Conservation (phyloP, 225 moss, liverwort and hornwort species). For the Marchantia paleacea region DNA sequence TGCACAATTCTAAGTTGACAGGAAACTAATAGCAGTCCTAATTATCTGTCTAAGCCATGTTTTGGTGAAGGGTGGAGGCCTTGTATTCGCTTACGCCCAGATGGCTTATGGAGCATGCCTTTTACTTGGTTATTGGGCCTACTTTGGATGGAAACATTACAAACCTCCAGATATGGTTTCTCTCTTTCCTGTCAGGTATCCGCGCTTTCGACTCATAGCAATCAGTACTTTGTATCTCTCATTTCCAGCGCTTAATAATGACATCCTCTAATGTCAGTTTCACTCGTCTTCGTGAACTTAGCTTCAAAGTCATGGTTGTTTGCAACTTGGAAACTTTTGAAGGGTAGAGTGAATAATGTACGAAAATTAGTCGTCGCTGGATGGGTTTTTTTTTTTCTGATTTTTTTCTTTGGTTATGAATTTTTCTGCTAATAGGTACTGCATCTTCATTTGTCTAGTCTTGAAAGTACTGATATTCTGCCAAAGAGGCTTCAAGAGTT, state of each 20-base stretch:
- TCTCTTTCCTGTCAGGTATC: constrained; percentile 65
- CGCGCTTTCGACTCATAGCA: not conserved
- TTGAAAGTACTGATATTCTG: too few species aligned
- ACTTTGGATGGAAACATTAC: constrained; percentile 40
- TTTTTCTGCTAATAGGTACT: too few species aligned
- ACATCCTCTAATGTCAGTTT: not conserved
- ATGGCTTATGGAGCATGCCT: constrained; percentile 74
- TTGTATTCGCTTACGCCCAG: constrained; percentile 93
- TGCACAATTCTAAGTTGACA: not conserved
- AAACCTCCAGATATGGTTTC: constrained; percentile 28
- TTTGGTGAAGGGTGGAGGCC: constrained; percentile 63
- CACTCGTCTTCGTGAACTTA: not conserved
- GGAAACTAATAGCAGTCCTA: not conserved
- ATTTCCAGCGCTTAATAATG: too few species aligned
- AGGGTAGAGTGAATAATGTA: too few species aligned
- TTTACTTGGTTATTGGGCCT: constrained; percentile 77
- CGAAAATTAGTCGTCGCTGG: too few species aligned
- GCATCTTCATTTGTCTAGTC: too few species aligned
- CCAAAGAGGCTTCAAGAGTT: not conserved
- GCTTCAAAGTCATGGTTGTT: too few species aligned
- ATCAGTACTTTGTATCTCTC: not conserved
- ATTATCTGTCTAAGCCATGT: not conserved
- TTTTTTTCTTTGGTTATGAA: too few species aligned
- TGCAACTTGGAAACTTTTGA: too few species aligned
- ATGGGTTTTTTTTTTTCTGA: too few species aligned